Evolutionary conservation across 345 rosid genomes (phyloP).

Genomic region (Clausena lansium): DNA sequence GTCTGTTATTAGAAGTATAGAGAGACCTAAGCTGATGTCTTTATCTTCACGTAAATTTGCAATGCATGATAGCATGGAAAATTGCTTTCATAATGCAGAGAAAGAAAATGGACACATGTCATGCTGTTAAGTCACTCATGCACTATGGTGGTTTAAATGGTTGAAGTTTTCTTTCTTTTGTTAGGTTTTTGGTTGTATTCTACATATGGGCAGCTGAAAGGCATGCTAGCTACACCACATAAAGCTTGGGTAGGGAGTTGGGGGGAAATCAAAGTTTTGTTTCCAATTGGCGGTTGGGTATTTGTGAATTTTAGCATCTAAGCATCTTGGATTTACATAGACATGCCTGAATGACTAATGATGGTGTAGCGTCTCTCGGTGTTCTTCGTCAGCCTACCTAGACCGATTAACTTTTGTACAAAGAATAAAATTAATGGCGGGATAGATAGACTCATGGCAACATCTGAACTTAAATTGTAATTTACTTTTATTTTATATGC

Average conservation of each 20-base stretch:
- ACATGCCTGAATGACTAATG: not conserved
- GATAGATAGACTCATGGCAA: not conserved
- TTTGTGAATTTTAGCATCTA: not conserved
- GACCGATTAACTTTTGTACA: not conserved
- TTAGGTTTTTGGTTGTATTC: not conserved
- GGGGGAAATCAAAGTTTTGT: not conserved
- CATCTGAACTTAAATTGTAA: not conserved
- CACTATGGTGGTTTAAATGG: not conserved
- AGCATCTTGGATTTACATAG: not conserved
- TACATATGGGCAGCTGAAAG: not conserved
- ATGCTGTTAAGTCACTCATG: not conserved
- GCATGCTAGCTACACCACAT: not conserved
- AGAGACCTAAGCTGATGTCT: not conserved
- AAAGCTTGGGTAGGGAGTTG: not conserved
- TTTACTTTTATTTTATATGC: not conserved
- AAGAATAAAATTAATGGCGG: not conserved
- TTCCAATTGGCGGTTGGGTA: not conserved
- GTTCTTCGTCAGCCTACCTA: not conserved
- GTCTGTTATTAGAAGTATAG: not conserved
- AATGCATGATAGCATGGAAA: not conserved
- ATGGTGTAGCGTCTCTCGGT: not conserved
- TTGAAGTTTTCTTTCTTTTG: not conserved
- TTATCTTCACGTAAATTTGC: not conserved
- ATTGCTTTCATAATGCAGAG: not conserved
- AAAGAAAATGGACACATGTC: not conserved